Evolutionary conservation across 768 basidiomycete species (phyloP), one percentile per base, ranked within the genome.

Genomic region (Tricholoma terreum): DNA sequence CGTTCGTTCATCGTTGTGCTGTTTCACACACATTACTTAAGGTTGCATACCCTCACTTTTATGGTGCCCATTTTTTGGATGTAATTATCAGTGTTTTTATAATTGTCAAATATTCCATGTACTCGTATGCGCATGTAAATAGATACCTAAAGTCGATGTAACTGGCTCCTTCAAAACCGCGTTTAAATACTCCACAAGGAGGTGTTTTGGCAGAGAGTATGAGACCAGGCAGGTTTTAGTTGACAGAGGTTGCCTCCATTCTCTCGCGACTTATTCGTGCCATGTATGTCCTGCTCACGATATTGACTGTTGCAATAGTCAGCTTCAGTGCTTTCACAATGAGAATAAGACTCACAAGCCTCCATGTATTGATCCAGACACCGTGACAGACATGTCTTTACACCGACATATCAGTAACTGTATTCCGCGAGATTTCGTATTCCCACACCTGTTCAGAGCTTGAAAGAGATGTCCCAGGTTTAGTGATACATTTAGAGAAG

Each of bases 291-390:
- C 78, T 78, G 73, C 87, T 87, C 30, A 92, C 86, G 48, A 90
- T 82, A 69, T 87, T 89, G 75, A 92, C 90, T 93, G 61, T n/a
- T 42, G 35, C n/a, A 12, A 27, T 38, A 61, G 55, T 51, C 34
- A 59, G 15, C 17, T 52, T 22, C 24, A 31, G 14, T 9, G 14
- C 33, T 14, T 43, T 30, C 52, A 50, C 24, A 60, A 34, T 52
- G 42, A 6, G 15, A 27, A 43, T 43, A 35, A 46, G 6, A 82
- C 89, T 75, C 65, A 92, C 91, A 92, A 34, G 89, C 89, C 71
- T 93, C 89, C 76, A 94, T 77, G 67, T 92, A 94, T 43, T 90
- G 83, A 53, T 92, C 89, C 65, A 92, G 76, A 68, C 92, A 94
- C 56, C 84, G 78, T 6, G 82, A 74, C 42, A 93, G 74, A 64